Conservation (phyloP, 106 monocot genomes). For the Xerophyta viscosa region DNA sequence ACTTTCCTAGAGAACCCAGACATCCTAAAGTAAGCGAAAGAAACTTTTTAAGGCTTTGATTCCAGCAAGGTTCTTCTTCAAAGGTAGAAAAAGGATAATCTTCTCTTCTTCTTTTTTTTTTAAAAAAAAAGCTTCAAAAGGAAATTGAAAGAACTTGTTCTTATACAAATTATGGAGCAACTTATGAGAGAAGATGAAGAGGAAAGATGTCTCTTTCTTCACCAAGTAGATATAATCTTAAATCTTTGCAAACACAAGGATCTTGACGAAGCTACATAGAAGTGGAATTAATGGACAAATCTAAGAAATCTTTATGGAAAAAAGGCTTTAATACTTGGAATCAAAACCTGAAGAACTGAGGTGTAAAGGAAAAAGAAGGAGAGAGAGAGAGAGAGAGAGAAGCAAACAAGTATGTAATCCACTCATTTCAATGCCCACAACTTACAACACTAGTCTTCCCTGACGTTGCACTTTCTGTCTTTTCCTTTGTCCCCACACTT, state of each 20-base stretch:
- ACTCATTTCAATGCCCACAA: constrained; percentile 17
- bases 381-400: constrained; percentile 15
- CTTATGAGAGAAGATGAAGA: not conserved
- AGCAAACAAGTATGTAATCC: constrained; percentile 18
- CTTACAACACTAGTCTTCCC: not conserved
- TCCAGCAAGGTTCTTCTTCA: constrained; percentile 3
- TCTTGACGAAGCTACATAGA: not conserved
- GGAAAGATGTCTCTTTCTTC: too few relatives aligned
- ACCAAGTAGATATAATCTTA: not conserved
- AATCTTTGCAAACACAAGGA: not conserved
- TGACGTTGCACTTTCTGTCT: constrained; percentile 28
- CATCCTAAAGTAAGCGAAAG: not conserved
- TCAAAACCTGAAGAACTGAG: not conserved
- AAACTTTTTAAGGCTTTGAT: not conserved
- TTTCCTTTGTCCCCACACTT: constrained; percentile 20
- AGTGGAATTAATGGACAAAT: not conserved
- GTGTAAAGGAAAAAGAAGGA: not conserved
- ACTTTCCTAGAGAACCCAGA: not conserved
- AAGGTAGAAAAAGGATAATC: not conserved
- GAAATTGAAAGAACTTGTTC: not conserved
- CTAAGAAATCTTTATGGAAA: not conserved
- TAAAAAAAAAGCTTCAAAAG: not conserved
- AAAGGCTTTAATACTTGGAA: not conserved
- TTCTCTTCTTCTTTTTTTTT: too few relatives aligned
- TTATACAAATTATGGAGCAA: too few relatives aligned